Percentiles rank a stretch among this genome's conserved stretches.
These are phyloP conservation scores for Tetrahymena malaccensis DNA, from an alignment of 73 alveolate genomes.

Conservation along the genomic window DNA sequence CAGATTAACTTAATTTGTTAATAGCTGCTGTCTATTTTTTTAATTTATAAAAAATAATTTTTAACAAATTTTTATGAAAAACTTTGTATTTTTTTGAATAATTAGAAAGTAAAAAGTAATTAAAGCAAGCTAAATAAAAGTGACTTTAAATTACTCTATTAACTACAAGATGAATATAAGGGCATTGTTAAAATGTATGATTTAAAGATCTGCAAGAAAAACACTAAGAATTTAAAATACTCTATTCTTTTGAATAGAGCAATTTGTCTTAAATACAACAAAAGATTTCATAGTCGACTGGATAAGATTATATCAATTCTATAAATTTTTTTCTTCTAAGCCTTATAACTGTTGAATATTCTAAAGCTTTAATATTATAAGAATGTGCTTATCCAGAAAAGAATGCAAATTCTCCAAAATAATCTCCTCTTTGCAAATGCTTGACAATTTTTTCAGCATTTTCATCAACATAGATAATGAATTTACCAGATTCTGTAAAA, in stretches of 20 bases:
- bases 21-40: neutral
- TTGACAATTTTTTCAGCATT: neutral
- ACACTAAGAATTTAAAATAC: neutral
- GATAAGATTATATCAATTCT: neutral
- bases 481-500: neutral
- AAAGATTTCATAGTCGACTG: neutral
- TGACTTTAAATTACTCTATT: neutral
- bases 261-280: neutral
- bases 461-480: neutral
- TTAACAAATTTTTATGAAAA: too few relatives aligned
- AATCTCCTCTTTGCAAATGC: neutral
- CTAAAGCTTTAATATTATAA: neutral
- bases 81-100: neutral
- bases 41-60: neutral
- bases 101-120: neutral
- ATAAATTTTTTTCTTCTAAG: neutral
- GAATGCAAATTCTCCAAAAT: neutral
- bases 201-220: neutral
- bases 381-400: neutral
- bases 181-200: neutral
- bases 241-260: neutral
- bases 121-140: too few relatives aligned
- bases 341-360: neutral
- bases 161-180: neutral
- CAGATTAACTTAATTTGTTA: neutral